Evolutionary conservation across 371 early-diverging fungal genomes (phyloP).

Genomic region (Zychaea mexicana): DNA sequence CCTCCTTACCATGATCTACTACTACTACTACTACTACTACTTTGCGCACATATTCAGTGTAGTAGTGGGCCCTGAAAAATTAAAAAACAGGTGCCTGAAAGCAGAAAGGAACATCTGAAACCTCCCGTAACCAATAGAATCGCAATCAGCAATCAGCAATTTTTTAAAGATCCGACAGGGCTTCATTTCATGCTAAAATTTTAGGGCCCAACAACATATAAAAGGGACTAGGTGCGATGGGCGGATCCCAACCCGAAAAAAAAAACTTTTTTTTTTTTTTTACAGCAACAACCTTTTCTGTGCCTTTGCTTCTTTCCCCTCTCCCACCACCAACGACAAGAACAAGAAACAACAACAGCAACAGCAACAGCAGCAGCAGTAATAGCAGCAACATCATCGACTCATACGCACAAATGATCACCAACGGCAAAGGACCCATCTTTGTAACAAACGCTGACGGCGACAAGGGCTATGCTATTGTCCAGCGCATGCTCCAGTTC

Average conservation of each 20-base stretch:
- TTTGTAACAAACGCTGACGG: conserved; percentile 54
- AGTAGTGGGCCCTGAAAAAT: not conserved
- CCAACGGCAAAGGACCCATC: conserved; percentile 43
- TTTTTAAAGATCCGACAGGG: not conserved
- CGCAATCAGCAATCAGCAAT: not conserved
- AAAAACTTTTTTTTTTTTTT: not conserved
- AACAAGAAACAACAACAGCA: not conserved
- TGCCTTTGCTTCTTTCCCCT: not conserved
- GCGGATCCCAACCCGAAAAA: not conserved
- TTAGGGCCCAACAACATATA: not conserved
- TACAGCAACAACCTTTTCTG: too few relatives aligned
- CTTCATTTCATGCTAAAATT: not conserved
- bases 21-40: too few relatives aligned
- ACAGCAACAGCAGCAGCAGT: too few relatives aligned
- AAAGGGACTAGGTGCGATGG: not conserved
- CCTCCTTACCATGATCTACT: not conserved
- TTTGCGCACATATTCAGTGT: too few relatives aligned
- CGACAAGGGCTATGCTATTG: conserved; percentile 48
- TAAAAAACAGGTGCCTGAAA: not conserved
- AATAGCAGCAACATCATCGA: not conserved
- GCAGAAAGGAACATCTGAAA: not conserved
- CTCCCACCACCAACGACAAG: not conserved
- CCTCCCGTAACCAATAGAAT: not conserved
- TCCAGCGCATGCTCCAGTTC: conserved; percentile 42
- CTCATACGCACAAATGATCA: too few relatives aligned